Evolutionary conservation across 1,284 basidiomycete genomes (phyloP), one percentile per base, ranked within the genome.

Genomic region (Puccinia hordei): DNA sequence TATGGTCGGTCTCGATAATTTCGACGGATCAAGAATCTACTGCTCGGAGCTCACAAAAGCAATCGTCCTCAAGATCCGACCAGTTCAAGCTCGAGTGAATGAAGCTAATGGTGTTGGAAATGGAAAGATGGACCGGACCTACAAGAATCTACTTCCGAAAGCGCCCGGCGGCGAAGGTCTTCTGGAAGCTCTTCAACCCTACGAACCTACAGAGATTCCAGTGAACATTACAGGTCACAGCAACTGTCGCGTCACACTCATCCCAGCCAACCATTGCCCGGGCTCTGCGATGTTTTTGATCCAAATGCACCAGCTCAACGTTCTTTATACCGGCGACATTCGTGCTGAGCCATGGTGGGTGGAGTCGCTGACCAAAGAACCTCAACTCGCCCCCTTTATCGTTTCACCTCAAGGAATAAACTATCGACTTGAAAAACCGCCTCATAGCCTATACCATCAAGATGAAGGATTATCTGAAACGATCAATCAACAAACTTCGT

Each of bases 281-380:
- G 84, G 84, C 22, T 82, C 82, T 9, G 80, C 82, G 8, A 85
- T 85, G 84, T 84, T 84, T 77, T 81, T 85, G 22, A 83, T 85
- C 35, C 82, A 85, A 44, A 84, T 84, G n/a, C 73, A 74, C 19
- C 30, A 83, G 0, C 83, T 83, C 5, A 84, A 83, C 2, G 82
- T 85, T n/a, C 79, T 85, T 24, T 84, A 85, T 73, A 85, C 84
- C 5, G 84, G 84, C 10, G 84, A 85, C 66, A 71, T 85, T 57
- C 74, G 84, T 10, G 84, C 84, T 8, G 84, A 85, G 68, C 53
- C 74, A 22, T 83, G 83, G 82, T 85, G 83, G 82, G 81, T 84
- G 55, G 83, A 85, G 44, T 82, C 83, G 27, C 81, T 85, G n/a
- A 81, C 81, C 0, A 73, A 82, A 4, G 82, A 84, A 38, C 81